Evolutionary conservation across 495 filamentous ascomycete genomes (phyloP).

Genomic region (Aspergillus wentii): DNA sequence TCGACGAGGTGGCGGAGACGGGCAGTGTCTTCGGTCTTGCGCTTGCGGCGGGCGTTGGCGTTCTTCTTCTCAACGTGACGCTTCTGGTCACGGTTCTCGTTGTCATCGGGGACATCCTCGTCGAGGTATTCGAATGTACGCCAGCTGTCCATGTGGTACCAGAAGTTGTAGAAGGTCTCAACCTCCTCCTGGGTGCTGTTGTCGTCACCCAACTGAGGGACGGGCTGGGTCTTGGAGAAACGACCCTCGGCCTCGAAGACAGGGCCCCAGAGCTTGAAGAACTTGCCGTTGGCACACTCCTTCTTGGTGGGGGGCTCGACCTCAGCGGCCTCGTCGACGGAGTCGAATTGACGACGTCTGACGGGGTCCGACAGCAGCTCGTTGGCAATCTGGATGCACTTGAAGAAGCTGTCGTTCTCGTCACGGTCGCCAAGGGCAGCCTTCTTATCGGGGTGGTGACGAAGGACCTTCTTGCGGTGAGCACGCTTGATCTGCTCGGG

Average conservation of each 20-base stretch:
- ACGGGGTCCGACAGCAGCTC: constrained; percentile 88
- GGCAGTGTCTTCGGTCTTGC: constrained; percentile 94
- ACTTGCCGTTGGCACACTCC: constrained; percentile 75
- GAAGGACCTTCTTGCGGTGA: constrained; percentile 98
- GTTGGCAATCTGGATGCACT: constrained; percentile 98
- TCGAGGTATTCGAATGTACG: constrained; percentile 96
- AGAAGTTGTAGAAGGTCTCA: constrained; percentile 97
- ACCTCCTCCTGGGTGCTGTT: constrained; percentile 83
- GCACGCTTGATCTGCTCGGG: constrained; percentile 98
- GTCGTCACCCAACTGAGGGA: constrained; percentile 78
- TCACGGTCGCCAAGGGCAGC: constrained; percentile 73
- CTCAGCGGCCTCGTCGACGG: constrained; percentile 88
- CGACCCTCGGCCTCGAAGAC: constrained; percentile 87
- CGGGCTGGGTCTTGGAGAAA: constrained; percentile 86
- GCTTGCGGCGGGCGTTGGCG: constrained; percentile 94
- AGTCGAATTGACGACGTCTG: constrained; percentile 94
- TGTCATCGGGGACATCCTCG: constrained; percentile 97
- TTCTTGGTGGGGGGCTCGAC: constrained; percentile 91
- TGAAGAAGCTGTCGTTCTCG: constrained; percentile 98
- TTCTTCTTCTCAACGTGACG: constrained; percentile 97
- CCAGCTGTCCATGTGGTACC: constrained; percentile 99
- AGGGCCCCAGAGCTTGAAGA: constrained; percentile 85
- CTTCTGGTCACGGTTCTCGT: constrained; percentile 98
- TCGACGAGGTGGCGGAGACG: constrained; percentile 87
- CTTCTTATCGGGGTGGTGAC: constrained; percentile 98